Conservation (phyloP, 1,284 basidiomycete genomes). For the Caloboletus firmus region DNA sequence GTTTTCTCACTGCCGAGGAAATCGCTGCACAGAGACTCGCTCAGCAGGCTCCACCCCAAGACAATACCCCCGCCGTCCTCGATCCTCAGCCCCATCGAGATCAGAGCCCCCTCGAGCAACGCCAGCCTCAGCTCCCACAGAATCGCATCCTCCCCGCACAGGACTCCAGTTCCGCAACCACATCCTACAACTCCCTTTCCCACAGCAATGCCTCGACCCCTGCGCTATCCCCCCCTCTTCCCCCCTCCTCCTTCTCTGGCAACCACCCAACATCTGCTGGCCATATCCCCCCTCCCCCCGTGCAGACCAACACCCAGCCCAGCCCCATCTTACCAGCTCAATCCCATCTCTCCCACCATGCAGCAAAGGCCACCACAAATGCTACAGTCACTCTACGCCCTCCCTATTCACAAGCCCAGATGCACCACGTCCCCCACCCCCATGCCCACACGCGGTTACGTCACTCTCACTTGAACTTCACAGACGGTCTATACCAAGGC, state of each 20-base stretch:
- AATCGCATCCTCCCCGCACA: slow-evolving; percentile 23
- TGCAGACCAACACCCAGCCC: slow-evolving; percentile 23
- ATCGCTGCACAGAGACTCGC: slow-evolving; percentile 75
- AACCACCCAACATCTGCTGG: slow-evolving; percentile 6
- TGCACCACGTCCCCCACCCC: slow-evolving; percentile 77
- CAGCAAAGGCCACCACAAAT: slow-evolving; percentile 31
- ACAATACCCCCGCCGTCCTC: slow-evolving; percentile 14
- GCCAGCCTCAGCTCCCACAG: slow-evolving; percentile 20
- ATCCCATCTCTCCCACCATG: slow-evolving; percentile 21
- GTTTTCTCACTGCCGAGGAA: slow-evolving; percentile 94
- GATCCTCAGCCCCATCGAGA: slow-evolving; percentile 15
- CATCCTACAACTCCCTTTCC: slow-evolving; percentile 16
- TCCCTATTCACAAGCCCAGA: slow-evolving; percentile 51
- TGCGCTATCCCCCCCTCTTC: slow-evolving; percentile 18
- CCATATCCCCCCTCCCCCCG: slow-evolving; percentile 17
- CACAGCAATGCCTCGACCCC: slow-evolving; percentile 26
- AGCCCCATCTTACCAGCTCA: slow-evolving; percentile 19
- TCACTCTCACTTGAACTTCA: slow-evolving; percentile 47
- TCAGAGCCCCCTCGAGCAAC: slow-evolving; percentile 9
- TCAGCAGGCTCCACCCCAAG: slow-evolving; percentile 26
- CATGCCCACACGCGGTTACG: slow-evolving; percentile 72
- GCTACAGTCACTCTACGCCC: slow-evolving; percentile 48
- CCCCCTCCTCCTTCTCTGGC: slow-evolving; percentile 22
- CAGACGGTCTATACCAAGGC: slow-evolving; percentile 45
- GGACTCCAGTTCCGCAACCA: slow-evolving; percentile 12